These are phyloP conservation scores for Artemisia tridentata DNA, from an alignment of 129 eudicot genomes.

Conservation along the genomic window DNA sequence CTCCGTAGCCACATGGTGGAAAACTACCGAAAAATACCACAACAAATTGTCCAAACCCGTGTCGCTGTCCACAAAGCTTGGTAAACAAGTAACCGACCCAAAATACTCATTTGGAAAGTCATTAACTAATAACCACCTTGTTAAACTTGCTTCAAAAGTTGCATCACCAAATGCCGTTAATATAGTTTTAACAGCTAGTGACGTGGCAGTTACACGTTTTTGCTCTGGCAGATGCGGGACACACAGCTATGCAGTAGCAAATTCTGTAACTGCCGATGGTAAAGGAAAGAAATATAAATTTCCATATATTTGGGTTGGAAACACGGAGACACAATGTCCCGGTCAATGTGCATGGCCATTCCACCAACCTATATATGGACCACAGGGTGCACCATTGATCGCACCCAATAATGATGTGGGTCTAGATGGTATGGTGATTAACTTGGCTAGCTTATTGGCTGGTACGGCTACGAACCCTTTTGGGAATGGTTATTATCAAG, in stretches of 20 bases:
- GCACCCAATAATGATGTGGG: background rate
- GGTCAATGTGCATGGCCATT: background rate
- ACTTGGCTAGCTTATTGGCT: background rate
- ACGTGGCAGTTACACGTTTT: constrained; percentile 48
- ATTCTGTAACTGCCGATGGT: background rate
- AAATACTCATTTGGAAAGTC: constrained; percentile 43
- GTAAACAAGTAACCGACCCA: constrained; percentile 40
- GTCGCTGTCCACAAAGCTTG: constrained; percentile 22
- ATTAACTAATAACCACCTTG: constrained; percentile 33
- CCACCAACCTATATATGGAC: background rate
- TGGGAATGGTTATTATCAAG: background rate
- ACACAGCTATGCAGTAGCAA: constrained; percentile 28
- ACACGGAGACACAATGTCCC: background rate
- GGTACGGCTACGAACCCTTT: background rate
- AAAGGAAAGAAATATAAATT: background rate
- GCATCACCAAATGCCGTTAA: constrained; percentile 37
- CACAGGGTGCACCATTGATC: background rate
- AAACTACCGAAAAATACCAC: constrained; percentile 53
- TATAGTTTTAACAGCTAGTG: constrained; percentile 47
- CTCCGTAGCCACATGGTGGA: constrained; percentile 71
- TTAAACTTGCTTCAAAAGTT: constrained; percentile 44
- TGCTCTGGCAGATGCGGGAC: constrained; percentile 52
- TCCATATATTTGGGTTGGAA: constrained; percentile 1
- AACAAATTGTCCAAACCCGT: constrained; percentile 21
- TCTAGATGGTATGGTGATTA: background rate